phyloP scores from a whole-genome alignment of 2,329 filamentous ascomycete genomes.

The Nakataea oryzae region DNA sequence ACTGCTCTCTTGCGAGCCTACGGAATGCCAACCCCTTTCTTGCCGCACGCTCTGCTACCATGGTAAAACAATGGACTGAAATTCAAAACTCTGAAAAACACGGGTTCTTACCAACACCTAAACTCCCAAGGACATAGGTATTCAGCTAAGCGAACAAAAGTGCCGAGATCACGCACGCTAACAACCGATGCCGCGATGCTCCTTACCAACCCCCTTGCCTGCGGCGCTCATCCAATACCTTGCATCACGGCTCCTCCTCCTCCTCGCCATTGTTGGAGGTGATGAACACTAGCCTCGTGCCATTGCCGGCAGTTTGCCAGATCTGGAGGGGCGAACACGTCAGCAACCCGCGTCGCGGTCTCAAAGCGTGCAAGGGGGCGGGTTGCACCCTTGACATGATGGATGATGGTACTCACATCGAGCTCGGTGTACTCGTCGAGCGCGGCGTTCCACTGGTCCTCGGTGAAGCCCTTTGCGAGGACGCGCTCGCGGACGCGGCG shows the following conservation, averaged over 20 bases:
- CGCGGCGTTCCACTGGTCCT: constrained; percentile 79
- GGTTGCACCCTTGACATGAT: no score
- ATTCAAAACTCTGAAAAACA: not conserved
- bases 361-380: not conserved
- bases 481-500: constrained; percentile 84
- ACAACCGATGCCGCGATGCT: not conserved
- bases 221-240: not conserved
- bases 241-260: constrained; percentile 22
- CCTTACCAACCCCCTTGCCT: not conserved
- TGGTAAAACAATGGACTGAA: not conserved
- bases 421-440: constrained; percentile 82
- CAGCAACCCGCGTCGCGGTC: not conserved
- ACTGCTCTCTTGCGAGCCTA: not conserved
- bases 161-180: not conserved
- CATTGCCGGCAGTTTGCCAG: constrained; percentile 68
- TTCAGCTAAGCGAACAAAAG: not conserved
- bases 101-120: not conserved
- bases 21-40: not conserved
- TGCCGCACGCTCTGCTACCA: not conserved
- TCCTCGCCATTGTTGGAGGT: constrained; percentile 43
- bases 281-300: constrained; percentile 62
- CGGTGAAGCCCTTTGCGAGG: constrained; percentile 91
- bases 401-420: constrained; percentile 58
- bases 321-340: constrained; percentile 43
- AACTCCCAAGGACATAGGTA: not conserved